These are phyloP conservation scores for Anthracocystis panici-leucophaei DNA, from an alignment of 1,284 basidiomycete genomes.

Conservation along the genomic window DNA sequence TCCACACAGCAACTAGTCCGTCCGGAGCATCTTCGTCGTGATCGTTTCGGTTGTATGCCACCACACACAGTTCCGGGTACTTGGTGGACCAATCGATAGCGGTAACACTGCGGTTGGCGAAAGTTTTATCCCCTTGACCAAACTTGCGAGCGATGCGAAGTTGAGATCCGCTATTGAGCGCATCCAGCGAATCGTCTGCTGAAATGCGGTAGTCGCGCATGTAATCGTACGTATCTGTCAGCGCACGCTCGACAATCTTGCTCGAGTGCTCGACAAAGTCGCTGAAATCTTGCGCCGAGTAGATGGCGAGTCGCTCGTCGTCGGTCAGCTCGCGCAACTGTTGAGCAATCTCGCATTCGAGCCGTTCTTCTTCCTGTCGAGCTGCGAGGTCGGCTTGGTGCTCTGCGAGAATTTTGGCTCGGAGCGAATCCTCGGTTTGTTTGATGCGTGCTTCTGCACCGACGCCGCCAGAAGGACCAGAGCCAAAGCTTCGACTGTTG, in stretches of 20 bases:
- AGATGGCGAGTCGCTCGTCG: constrained; percentile 83
- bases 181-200: constrained; percentile 77
- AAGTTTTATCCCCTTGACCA: constrained; percentile 53
- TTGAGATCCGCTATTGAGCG: constrained; percentile 18
- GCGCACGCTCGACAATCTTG: constrained; percentile 93
- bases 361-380: constrained; percentile 75
- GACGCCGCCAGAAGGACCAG: constrained; percentile 77
- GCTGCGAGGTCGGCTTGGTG: constrained; percentile 61
- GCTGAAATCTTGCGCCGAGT: constrained; percentile 86
- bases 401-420: constrained; percentile 48
- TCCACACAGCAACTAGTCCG: constrained; percentile 97
- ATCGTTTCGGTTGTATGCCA: constrained; percentile 97
- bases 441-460: constrained; percentile 26
- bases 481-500: not conserved
- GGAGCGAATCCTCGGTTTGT: constrained; percentile 36
- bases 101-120: constrained; percentile 87
- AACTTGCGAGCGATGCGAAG: constrained; percentile 54
- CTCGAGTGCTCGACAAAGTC: constrained; percentile 95
- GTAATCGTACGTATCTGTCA: constrained; percentile 96
- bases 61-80: constrained; percentile 94
- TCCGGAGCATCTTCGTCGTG: constrained; percentile 79
- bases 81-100: constrained; percentile 98
- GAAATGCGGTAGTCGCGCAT: constrained; percentile 92
- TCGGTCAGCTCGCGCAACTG: constrained; percentile 88
- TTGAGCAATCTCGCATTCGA: constrained; percentile 77